phyloP scores from a whole-genome alignment of 2,329 filamentous ascomycete species.

The Pseudogymnoascus sp. region DNA sequence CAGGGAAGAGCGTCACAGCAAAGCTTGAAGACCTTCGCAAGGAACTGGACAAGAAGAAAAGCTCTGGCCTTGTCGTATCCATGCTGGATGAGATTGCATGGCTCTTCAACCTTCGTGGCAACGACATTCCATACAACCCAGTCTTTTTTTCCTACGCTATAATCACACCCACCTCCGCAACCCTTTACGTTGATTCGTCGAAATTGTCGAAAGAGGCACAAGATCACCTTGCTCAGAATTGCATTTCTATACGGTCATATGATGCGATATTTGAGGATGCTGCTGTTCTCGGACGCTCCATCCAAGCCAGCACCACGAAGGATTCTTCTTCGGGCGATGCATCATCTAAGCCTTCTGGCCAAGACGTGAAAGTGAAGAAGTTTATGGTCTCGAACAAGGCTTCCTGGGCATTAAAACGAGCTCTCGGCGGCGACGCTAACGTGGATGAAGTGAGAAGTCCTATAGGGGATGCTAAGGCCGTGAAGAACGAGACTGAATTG shows the following conservation, averaged over 20 bases:
- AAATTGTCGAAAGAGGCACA: slow-evolving; percentile 65
- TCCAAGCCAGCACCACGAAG: slow-evolving; percentile 11
- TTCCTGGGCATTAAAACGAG: slow-evolving; percentile 85
- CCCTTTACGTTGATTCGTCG: slow-evolving; percentile 73
- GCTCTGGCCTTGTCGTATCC: slow-evolving; percentile 78
- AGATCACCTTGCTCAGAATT: slow-evolving; percentile 58
- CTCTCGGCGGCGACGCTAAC: slow-evolving; percentile 74
- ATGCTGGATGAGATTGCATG: slow-evolving; percentile 96
- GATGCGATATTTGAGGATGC: slow-evolving; percentile 71
- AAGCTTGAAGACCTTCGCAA: slow-evolving; percentile 86
- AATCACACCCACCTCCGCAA: slow-evolving; percentile 67
- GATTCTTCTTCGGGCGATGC: slow-evolving; percentile 29
- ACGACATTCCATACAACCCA: slow-evolving; percentile 93
- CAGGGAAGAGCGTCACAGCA: slow-evolving; percentile 72
- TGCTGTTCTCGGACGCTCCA: slow-evolving; percentile 48
- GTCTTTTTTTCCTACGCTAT: slow-evolving; percentile 97
- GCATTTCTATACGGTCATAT: slow-evolving; percentile 74
- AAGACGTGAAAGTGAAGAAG: slow-evolving; percentile 39
- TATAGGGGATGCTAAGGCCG: slow-evolving; percentile 80
- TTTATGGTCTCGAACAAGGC: slow-evolving; percentile 81
- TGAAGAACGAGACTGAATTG: slow-evolving; percentile 87
- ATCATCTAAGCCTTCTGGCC: slow-evolving; percentile 23
- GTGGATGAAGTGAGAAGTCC: slow-evolving; percentile 85
- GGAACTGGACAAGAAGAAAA: slow-evolving; percentile 84
- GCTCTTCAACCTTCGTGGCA: slow-evolving; percentile 95